Evolutionary conservation across 2,329 filamentous ascomycete species (phyloP), one percentile per base, ranked within the genome.

Genomic region (Monosporascus sp.): DNA sequence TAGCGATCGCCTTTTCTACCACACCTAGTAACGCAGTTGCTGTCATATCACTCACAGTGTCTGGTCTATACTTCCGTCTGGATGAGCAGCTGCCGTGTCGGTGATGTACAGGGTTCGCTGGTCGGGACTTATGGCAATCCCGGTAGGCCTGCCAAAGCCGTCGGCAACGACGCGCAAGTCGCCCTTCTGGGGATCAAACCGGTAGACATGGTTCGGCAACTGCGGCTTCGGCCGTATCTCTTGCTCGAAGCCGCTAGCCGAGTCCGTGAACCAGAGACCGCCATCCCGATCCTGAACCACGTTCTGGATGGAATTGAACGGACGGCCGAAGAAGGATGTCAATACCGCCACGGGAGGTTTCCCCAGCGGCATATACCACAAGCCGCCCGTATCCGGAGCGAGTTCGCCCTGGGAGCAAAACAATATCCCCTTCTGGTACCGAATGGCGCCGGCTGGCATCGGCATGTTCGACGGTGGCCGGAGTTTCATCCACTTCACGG

Each of bases 221-320:
- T 70, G 66, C 3, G 77, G 76, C 42, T 58, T 54, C 2, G 67
- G 69, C 38, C 77, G 70, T 44, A 79, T 74, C 17, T 73, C 72
- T 53, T 70, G 66, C 54, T 76, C 72, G 50, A 72, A 70, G 4
- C 75, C 76, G 49, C 72, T 69, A 25, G 64, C 65, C 0, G 74
- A 70, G 59, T 80, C 77, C 0, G 76, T 78, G 57, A 80, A 80
- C 76, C 76, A 80, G 11, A 80, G 59, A 0, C 65, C 62, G 1
- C 72, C 72, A 54, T 76, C 72, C 2, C 31, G 39, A 2, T 70
- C 67, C 11, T 70, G 61, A 2, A 69, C 65, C 3, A 77, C 73
- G 54, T 72, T 70, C 55, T 75, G 74, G 24, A 73, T 67, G 31
- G 72, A 76, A 64, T 78, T 79, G 62, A 80, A 78, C 6, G 73